phyloP scores from a whole-genome alignment of 495 filamentous ascomycete species.

The Geopyxis carbonaria region DNA sequence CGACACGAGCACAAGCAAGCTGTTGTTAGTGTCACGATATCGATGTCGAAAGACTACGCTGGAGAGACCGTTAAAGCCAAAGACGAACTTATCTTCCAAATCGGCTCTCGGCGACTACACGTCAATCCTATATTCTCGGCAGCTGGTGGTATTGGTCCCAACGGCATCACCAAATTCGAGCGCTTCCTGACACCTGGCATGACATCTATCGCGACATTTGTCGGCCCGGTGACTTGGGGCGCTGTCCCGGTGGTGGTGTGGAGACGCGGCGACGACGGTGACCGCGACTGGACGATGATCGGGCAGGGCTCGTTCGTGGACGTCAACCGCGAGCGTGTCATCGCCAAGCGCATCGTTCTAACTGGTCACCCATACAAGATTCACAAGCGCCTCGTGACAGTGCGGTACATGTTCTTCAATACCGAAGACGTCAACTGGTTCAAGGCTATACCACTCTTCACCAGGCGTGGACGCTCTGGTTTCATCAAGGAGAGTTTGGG shows the following conservation, averaged over 20 bases:
- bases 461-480: constrained; percentile 67
- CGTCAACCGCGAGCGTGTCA: constrained; percentile 45
- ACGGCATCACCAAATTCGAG: constrained; percentile 92
- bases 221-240: constrained; percentile 84
- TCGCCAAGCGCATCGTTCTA: constrained; percentile 85
- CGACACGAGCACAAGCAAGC: constrained; percentile 90
- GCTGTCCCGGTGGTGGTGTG: constrained; percentile 53
- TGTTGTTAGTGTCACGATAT: constrained; percentile 70
- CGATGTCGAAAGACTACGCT: constrained; percentile 44
- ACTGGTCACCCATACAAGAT: constrained; percentile 97
- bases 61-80: constrained; percentile 62
- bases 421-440: constrained; percentile 85
- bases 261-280: constrained; percentile 18
- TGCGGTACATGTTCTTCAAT: constrained; percentile 99
- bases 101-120: constrained; percentile 65
- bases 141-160: constrained; percentile 56
- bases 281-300: constrained; percentile 42
- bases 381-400: constrained; percentile 86
- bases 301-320: constrained; percentile 65
- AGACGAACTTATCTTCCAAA: constrained; percentile 74
- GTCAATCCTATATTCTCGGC: constrained; percentile 84
- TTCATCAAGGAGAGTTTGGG: constrained; percentile 86
- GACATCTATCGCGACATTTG: constrained; percentile 78
- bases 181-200: constrained; percentile 82
- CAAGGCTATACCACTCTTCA: constrained; percentile 90